These are phyloP conservation scores for Syncephalastrum sp. DNA, from an alignment of 371 early-diverging fungal species.

Conservation along the genomic window DNA sequence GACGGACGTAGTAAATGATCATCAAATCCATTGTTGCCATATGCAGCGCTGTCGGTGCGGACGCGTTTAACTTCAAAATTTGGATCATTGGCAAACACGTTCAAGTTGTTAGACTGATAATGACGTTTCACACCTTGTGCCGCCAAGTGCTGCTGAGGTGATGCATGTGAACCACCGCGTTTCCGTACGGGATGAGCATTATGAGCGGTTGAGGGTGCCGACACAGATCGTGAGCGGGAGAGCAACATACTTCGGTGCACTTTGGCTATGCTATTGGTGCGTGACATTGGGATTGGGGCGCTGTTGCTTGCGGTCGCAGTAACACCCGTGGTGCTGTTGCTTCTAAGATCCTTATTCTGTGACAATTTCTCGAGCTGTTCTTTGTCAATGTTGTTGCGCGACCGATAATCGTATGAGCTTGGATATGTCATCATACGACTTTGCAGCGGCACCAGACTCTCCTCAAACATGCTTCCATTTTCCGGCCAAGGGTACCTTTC, in stretches of 20 bases:
- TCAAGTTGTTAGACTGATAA: too few species aligned
- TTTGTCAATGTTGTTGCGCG: conserved; percentile 18
- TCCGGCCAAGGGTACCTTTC: conserved; percentile 3
- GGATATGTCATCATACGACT: conserved; percentile 4
- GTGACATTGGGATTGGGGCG: not conserved
- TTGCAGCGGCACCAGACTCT: conserved; percentile 4
- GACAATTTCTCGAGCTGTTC: conserved; percentile 21
- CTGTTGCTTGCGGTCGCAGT: conserved; percentile 1
- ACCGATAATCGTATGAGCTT: not conserved
- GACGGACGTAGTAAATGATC: too few species aligned
- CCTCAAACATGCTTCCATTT: conserved; percentile 2
- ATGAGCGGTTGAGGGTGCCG: conserved; percentile 1
- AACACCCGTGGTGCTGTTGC: not conserved
- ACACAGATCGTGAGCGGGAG: too few species aligned
- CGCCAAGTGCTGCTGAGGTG: conserved; percentile 3
- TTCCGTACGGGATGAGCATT: not conserved
- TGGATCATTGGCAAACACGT: too few species aligned
- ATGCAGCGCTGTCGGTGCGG: conserved; percentile 1
- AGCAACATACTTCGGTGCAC: not conserved
- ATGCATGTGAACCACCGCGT: not conserved
- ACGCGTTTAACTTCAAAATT: conserved; percentile 1
- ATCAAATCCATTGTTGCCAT: too few species aligned
- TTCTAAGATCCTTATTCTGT: conserved; percentile 13
- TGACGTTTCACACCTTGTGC: not conserved
- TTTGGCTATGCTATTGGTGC: not conserved